A percentile compares a stretch with the other conserved stretches of the same genome.
Evolutionary conservation across 2,329 filamentous ascomycete species (phyloP).

Genomic region (Aspergillus pseudoglaucus): DNA sequence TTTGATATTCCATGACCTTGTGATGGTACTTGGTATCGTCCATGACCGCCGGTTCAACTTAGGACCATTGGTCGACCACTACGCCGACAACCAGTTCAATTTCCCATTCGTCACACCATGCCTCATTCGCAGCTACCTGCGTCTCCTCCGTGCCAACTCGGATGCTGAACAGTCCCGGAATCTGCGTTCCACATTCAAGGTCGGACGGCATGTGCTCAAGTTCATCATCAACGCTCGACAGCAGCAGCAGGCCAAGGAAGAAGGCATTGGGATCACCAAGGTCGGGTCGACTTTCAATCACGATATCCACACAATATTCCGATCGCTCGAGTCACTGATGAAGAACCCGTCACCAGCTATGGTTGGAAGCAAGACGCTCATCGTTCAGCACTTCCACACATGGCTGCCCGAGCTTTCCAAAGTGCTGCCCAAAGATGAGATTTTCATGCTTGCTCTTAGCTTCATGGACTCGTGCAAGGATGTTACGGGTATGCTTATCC

Average conservation of each 20-base stretch:
- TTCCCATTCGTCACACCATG: constrained; percentile 89
- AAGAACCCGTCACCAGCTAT: constrained; percentile 75
- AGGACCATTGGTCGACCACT: constrained; percentile 82
- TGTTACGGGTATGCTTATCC: constrained; percentile 81
- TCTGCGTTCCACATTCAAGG: constrained; percentile 87
- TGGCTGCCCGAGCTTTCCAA: constrained; percentile 89
- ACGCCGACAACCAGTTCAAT: constrained; percentile 81
- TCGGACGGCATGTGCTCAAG: constrained; percentile 84
- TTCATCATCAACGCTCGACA: constrained; percentile 87
- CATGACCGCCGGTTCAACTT: constrained; percentile 92
- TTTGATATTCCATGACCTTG: constrained; percentile 80
- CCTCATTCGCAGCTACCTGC: constrained; percentile 76
- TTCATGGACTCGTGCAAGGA: constrained; percentile 86
- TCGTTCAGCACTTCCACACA: constrained; percentile 92
- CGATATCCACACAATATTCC: constrained; percentile 81
- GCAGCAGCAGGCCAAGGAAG: constrained; percentile 83
- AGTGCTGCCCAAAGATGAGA: constrained; percentile 72
- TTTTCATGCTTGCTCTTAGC: constrained; percentile 82
- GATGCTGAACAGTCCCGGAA: constrained; percentile 78
- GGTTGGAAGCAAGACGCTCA: constrained; percentile 87
- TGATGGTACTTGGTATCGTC: constrained; percentile 85
- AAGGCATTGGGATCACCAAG: constrained; percentile 74
- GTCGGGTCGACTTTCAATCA: constrained; percentile 67
- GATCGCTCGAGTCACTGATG: constrained; percentile 84
- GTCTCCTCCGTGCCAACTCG: constrained; percentile 73